Base-by-base conservation (phyloP, 768 basidiomycete species). In the Psilocybe cubensis region DNA sequence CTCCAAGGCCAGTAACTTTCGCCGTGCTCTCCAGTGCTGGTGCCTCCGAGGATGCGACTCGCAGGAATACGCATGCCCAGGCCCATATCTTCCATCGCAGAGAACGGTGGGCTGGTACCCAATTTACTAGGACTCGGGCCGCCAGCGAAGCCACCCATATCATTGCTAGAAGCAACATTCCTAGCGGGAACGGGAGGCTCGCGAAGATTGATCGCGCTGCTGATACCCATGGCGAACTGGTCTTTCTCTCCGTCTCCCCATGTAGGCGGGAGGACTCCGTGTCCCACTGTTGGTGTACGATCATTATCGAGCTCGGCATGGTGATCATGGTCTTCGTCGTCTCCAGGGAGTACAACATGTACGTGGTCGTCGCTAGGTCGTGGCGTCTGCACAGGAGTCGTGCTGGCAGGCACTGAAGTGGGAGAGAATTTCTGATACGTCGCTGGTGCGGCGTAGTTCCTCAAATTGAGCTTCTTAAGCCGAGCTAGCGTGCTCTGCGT, bases 371-470 rank as follows among this genome's bases (percentile, higher is more conserved):
- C n/a, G n/a, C n/a, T n/a, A n/a, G n/a, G n/a, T n/a, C 33, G 20
- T 2, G 44, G 31, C 11, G 45, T 53, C 33, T 59, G 64, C 38
- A 69, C 31, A 1, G 65, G 68, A 41, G 65, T 69, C 42, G 63
- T 62, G 24, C 65, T 63, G 2, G 59, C 27, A 25, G 48, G 21
- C 49, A 50, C 24, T 3, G 54, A 53, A 52, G 52, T 9, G 25
- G 46, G 18, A 3, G 55, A 18, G n/a, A n/a, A n/a, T n/a, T n/a
- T n/a, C 23, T 47, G 33, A 53, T 54, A 48, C 49, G 27, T 41
- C 33, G 57, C 56, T n/a, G 83, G 82, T 5, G 80, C 79, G 8
- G 81, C 79, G 60, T 84, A 84, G 68, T 83, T 84, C 60, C 71
- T 72, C 56, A 83, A 64, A 49, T 75, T 79, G 42, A 84, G 68